A percentile compares a stretch with the other conserved stretches of the same genome.
These are phyloP conservation scores for Rhizophagus clarus DNA, from an alignment of 192 early-diverging fungal species.

Conservation along the genomic window DNA sequence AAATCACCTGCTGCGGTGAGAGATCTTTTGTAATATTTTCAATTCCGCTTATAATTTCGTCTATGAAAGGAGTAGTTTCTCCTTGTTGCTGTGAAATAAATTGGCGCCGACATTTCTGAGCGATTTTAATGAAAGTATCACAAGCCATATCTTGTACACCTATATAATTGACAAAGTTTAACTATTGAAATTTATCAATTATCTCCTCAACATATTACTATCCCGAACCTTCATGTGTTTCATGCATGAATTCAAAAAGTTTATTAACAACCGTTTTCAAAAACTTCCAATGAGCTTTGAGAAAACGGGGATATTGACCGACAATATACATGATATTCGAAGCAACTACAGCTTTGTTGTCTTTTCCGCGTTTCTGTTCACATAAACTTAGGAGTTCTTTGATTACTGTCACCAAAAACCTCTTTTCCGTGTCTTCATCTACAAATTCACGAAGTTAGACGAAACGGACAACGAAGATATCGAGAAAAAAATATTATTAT, in stretches of 20 bases:
- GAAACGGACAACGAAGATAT: background rate
- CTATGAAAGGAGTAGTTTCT: constrained; percentile 90
- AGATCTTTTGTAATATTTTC: constrained; percentile 88
- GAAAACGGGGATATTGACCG: constrained; percentile 99
- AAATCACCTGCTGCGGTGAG: constrained; percentile 76
- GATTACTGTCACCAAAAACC: constrained; percentile 97
- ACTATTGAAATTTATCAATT: background rate
- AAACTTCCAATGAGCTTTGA: constrained; percentile 99
- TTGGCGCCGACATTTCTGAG: constrained; percentile 95
- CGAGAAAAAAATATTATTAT: background rate
- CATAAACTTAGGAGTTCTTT: constrained; percentile 95
- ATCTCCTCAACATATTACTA: background rate
- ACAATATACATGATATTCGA: constrained; percentile 99
- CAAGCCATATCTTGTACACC: constrained; percentile 99
- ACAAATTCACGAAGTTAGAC: constrained; percentile 6
- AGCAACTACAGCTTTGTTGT: constrained; percentile 99
- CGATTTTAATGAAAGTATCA: constrained; percentile 99
- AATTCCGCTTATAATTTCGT: constrained; percentile 88
- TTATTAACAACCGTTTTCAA: constrained; percentile 99
- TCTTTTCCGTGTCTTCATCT: constrained; percentile 93
- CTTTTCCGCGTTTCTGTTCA: constrained; percentile 98
- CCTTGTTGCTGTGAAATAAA: constrained; percentile 93
- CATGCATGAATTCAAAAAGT: constrained; percentile 99
- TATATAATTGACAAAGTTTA: constrained; percentile 1
- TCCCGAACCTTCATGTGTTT: constrained; percentile 75